Evolutionary conservation across 2,329 filamentous ascomycete species (phyloP).

Genomic region (Neurospora sp.): DNA sequence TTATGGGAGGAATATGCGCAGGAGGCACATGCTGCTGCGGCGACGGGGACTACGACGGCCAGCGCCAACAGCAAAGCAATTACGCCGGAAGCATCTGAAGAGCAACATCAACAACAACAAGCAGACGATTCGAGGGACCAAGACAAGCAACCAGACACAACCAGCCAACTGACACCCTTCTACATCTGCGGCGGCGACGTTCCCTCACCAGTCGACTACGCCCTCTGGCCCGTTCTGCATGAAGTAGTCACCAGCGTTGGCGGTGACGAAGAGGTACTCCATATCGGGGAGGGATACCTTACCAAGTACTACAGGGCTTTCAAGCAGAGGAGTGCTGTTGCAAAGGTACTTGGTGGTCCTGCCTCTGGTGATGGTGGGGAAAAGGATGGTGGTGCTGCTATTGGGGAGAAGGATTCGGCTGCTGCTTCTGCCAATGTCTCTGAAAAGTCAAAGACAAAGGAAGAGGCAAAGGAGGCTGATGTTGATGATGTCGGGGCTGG

Average conservation of each 20-base stretch:
- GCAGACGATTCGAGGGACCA: not conserved
- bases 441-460: too few relatives aligned
- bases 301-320: constrained; percentile 1
- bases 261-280: constrained; percentile 23
- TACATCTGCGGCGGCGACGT: constrained; percentile 35
- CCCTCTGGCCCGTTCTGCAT: constrained; percentile 46
- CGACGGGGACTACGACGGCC: not conserved
- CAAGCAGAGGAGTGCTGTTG: constrained; percentile 6
- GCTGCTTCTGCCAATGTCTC: not conserved
- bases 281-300: not conserved
- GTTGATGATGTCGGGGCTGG: too few relatives aligned
- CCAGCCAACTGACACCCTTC: constrained; percentile 11
- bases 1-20: constrained; percentile 30
- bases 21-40: constrained; percentile 17
- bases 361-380: not conserved
- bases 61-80: not conserved
- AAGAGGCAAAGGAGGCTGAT: too few relatives aligned
- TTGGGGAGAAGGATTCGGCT: not conserved
- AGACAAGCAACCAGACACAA: constrained; percentile 12
- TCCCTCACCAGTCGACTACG: constrained; percentile 43
- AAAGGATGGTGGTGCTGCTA: not conserved
- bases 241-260: constrained; percentile 25
- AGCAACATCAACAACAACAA: not conserved
- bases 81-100: not conserved
- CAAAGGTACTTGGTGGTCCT: constrained; percentile 14